Percentiles rank a stretch among this genome's conserved stretches.
Conservation (phyloP, 331 rosid genomes). For the Pyrus hybrid region DNA sequence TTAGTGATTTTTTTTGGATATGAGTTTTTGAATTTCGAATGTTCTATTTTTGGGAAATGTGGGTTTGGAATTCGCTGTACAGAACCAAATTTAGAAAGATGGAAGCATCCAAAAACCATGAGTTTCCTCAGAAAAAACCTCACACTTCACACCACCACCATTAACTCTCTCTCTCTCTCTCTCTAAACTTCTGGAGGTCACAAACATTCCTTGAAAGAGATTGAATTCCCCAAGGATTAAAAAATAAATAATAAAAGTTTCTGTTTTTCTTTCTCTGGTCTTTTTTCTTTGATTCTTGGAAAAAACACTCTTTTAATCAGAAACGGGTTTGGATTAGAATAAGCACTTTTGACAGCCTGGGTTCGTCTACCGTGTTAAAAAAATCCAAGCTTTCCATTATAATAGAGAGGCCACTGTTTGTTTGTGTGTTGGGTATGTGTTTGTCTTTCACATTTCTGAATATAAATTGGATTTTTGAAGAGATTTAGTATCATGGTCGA, state of each 20-base stretch:
- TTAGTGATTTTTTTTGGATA: neutral
- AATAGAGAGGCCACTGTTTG: slow-evolving; percentile 32
- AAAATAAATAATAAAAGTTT: neutral
- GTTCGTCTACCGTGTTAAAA: slow-evolving; percentile 50
- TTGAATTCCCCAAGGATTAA: slow-evolving; percentile 12
- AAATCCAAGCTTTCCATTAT: slow-evolving; percentile 45
- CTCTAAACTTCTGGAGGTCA: neutral
- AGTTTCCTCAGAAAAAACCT: slow-evolving; percentile 26
- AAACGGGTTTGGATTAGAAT: slow-evolving; percentile 39
- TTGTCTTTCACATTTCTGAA: slow-evolving; percentile 22
- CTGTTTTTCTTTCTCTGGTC: neutral
- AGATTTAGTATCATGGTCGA: slow-evolving; percentile 13
- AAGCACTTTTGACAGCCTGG: slow-evolving; percentile 73
- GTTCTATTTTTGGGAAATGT: slow-evolving; percentile 27
- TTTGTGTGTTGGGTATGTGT: slow-evolving; percentile 25
- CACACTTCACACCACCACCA: slow-evolving; percentile 12
- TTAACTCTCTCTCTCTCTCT: slow-evolving; percentile 16
- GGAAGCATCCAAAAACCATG: slow-evolving; percentile 10
- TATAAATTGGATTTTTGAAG: slow-evolving; percentile 14
- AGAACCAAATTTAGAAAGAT: slow-evolving; percentile 27
- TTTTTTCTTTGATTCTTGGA: neutral
- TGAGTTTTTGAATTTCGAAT: neutral
- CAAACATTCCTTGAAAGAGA: slow-evolving; percentile 34
- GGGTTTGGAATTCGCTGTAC: slow-evolving; percentile 7
- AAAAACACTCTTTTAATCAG: neutral